Evolutionary conservation across 2,329 filamentous ascomycete genomes (phyloP), one percentile per base, ranked within the genome.

Genomic region (Phialophora tarda): DNA sequence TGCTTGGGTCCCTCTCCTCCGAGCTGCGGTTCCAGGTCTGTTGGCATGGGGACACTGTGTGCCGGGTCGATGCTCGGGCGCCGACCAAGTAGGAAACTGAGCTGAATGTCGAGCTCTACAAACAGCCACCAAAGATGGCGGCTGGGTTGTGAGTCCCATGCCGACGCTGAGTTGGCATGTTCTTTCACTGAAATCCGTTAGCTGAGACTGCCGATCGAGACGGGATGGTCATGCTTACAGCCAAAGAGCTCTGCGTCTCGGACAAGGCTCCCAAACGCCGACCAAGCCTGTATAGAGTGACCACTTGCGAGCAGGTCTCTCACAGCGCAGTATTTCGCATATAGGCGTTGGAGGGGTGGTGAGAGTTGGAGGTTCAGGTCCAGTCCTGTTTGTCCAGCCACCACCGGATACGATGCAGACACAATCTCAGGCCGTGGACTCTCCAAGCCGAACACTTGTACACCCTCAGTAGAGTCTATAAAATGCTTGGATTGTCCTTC

Each of bases 61-160:
- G 58, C 59, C n/a, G 59, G 41, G 17, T 54, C 58, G n/a, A 67
- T 65, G 30, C 59, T 44, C 23, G 67, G 66, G 17, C 51, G 55
- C 14, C 65, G 69, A 55, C 69, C 69, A 24, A 71, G 58, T 8
- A 71, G 41, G 59, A 69, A 67, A 24, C 66, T 71, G 30, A 71
- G 60, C 30, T 65, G 59, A 28, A 50, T 47, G 17, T 71, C 69
- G 26, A 71, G 64, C 21, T 69, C 66, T 7, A 66, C 44, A 8
- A 71, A 53, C 3, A 67, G 64, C 69, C 69, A 69, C 62, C 66
- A 71, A 17, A 71, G 58, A 11, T 63, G 63, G 8, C 69, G 69
- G 17, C 65, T 28, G 50, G 63, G 32, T 47, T 69, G 62, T 14
- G 53, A 17, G 28, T 51, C 21, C 24, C 48, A 5, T 12, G 48